phyloP scores from a whole-genome alignment of 2,329 filamentous ascomycete genomes.

The Alternaria infectoria region DNA sequence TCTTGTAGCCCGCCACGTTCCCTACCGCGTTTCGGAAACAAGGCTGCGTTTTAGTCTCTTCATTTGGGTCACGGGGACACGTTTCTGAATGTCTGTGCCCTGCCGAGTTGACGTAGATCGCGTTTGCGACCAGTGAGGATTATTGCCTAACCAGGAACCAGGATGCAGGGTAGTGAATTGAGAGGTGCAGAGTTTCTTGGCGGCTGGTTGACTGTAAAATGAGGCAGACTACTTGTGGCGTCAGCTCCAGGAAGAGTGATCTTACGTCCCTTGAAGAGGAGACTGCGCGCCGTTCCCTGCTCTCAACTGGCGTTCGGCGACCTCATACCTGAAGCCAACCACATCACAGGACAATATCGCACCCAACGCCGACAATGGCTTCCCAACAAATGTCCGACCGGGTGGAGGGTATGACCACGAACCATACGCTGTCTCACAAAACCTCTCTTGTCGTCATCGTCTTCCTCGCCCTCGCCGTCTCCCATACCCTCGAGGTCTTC shows the following conservation, averaged over 20 bases:
- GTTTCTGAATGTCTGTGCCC: neutral
- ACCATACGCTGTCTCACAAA: conserved; percentile 5
- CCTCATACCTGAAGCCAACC: neutral
- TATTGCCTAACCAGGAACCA: neutral
- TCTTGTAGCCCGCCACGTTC: neutral
- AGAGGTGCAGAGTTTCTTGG: neutral
- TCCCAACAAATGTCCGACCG: neutral
- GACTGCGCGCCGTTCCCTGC: neutral
- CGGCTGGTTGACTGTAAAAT: neutral
- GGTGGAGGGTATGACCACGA: conserved; percentile 11
- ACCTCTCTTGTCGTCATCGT: conserved; percentile 14
- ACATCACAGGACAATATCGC: neutral
- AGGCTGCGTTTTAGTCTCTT: neutral
- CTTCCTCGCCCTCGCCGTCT: conserved; percentile 24
- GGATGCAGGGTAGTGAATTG: neutral
- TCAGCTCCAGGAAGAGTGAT: neutral
- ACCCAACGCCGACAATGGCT: neutral
- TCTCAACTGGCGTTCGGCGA: neutral
- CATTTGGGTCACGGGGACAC: neutral
- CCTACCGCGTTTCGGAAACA: neutral
- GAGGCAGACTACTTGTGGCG: neutral
- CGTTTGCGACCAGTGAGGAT: neutral
- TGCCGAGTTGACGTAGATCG: neutral
- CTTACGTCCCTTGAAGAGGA: neutral
- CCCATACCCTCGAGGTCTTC: conserved; percentile 25